phyloP scores from a whole-genome alignment of 495 filamentous ascomycete genomes.

The Penicillium samsonianum region DNA sequence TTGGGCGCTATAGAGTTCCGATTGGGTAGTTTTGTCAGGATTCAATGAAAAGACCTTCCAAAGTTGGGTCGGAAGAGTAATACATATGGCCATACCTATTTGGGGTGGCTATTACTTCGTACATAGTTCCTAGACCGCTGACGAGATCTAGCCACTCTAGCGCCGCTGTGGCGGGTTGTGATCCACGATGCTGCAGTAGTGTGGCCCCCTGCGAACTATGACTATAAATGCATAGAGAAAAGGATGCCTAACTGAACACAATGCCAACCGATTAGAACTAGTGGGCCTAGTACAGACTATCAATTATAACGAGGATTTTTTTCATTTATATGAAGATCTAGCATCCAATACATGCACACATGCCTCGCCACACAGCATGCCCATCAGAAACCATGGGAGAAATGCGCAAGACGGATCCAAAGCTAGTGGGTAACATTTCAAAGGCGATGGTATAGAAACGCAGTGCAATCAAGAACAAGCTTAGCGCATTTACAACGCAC shows the following conservation, averaged over 20 bases:
- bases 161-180: neutral
- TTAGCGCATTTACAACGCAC: constrained; percentile 66
- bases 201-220: constrained; percentile 1
- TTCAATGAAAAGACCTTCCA: neutral
- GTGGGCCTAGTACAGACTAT: neutral
- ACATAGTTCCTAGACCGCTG: neutral
- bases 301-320: neutral
- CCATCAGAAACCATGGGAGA: constrained; percentile 13
- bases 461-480: constrained; percentile 14
- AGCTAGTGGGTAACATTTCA: constrained; percentile 24
- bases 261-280: neutral
- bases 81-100: neutral
- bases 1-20: neutral
- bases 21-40: neutral
- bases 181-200: neutral
- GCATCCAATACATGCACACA: constrained; percentile 9
- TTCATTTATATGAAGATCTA: constrained; percentile 10
- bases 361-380: constrained; percentile 9
- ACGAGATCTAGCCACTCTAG: constrained; percentile 5
- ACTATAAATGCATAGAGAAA: neutral
- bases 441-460: constrained; percentile 32
- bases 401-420: constrained; percentile 8
- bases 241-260: neutral
- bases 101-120: neutral
- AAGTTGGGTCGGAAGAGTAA: neutral